Evolutionary conservation across 225 moss, liverwort and hornwort genomes (phyloP).

Genomic region (Anthoceros angustus): DNA sequence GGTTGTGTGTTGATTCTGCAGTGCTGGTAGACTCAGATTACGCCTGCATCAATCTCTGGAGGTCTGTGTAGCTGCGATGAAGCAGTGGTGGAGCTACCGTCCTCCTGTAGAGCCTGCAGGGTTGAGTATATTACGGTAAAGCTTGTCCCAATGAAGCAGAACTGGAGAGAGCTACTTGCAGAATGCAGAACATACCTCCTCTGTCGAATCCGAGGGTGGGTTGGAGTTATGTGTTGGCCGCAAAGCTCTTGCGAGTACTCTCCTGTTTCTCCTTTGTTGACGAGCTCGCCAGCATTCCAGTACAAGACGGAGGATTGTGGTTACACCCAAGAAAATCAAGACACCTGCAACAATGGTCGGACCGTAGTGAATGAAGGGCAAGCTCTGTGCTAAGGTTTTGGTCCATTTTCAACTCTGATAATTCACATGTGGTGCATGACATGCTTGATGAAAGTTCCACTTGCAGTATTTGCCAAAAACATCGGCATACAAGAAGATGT

Average conservation of each 20-base stretch:
- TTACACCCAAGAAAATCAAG: slow-evolving; percentile 76
- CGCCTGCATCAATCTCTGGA: too few relatives aligned
- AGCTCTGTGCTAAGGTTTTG: neutral
- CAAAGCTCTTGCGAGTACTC: neutral
- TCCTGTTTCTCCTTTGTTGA: slow-evolving; percentile 30
- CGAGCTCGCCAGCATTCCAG: slow-evolving; percentile 65
- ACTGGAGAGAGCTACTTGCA: too few relatives aligned
- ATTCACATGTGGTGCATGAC: neutral
- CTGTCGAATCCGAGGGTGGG: too few relatives aligned
- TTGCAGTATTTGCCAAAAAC: slow-evolving; percentile 27
- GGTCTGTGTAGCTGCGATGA: too few relatives aligned
- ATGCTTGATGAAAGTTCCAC: slow-evolving; percentile 10
- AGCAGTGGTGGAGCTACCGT: too few relatives aligned
- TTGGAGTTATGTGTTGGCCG: neutral
- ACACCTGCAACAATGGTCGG: slow-evolving; percentile 34
- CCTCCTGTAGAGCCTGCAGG: too few relatives aligned
- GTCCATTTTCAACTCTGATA: neutral
- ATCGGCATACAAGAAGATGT: slow-evolving; percentile 39
- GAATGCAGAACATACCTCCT: too few relatives aligned
- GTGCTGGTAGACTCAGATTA: too few relatives aligned
- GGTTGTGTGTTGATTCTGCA: too few relatives aligned
- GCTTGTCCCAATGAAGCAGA: too few relatives aligned
- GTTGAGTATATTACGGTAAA: too few relatives aligned
- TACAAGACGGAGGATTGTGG: slow-evolving; percentile 55
- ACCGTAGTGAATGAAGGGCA: too few relatives aligned